Evolutionary conservation across 768 basidiomycete species (phyloP), one percentile per base, ranked within the genome.

Genomic region (Baorangia bicolor): DNA sequence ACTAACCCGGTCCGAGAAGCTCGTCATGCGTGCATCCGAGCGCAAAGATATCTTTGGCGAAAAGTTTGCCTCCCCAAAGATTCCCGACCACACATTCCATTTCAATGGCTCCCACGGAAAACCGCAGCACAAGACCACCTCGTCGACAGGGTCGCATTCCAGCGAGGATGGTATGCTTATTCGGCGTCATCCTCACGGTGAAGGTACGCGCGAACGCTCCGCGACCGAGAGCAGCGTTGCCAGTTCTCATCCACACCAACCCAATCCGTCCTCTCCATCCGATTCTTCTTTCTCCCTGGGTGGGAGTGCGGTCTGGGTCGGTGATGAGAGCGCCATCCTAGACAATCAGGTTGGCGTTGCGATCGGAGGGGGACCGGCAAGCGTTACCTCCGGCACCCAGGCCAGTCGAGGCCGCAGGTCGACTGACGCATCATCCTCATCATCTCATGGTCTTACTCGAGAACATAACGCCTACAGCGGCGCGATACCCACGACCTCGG

Each of bases 31-130:
- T 28, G 81, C 85, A 1, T 92, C 90, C 14, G 95, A 98, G 57
- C 82, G 94, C 31, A 94, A 92, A 69, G 95, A 98, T 68, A 80
- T 97, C 41, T 95, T 98, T 67, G 77, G 85, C 20, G 95, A 98
- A 64, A 92, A 90, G 71, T 92, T 93, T 70, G 62, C 78, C 18
- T 60, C 51, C 30, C 56, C 57, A 28, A 64, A 58, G 65, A 64
- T 64, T 20, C 59, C 39, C 13, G 66, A 69, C 21, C 40, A 55
- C 14, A 12, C 34, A 3, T 20, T 53, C 39, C 55, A 30, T 30
- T 6, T 48, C 18, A 51, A 2, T 20, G 56, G 53, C 13, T 45
- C 55, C 20, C 54, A 67, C 38, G 66, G 54, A 39, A 69, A 63
- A 53, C 78, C 78, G 54, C 80, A 77, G 55, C 77, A 71, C 61